A percentile compares a stretch with the other conserved stretches of the same genome.
Evolutionary conservation across 805 yeast genomes (phyloP).

Genomic region (Zygoascus tannicola): DNA sequence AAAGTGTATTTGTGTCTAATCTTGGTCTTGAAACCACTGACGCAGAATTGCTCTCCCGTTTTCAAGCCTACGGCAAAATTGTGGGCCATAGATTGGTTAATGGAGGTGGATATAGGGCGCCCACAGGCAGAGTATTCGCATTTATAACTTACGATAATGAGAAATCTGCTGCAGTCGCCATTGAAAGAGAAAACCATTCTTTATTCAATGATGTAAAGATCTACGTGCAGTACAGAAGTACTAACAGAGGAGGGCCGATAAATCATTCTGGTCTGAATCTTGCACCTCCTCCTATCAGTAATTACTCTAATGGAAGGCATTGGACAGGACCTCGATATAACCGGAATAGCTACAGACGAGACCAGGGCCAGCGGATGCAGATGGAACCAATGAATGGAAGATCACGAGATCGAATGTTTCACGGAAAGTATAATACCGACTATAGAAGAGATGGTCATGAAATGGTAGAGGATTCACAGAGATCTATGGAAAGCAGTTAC

Average conservation of each 20-base stretch:
- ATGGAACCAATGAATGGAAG: no score
- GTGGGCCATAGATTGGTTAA: slow-evolving; percentile 36
- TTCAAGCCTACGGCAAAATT: slow-evolving; percentile 58
- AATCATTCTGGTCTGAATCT: slow-evolving; percentile 38
- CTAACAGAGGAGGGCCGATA: slow-evolving; percentile 18
- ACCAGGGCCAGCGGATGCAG: no score
- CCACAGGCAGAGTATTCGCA: slow-evolving; percentile 40
- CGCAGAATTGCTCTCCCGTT: slow-evolving; percentile 47
- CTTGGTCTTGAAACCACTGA: slow-evolving; percentile 46
- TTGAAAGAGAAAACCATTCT: slow-evolving; percentile 62
- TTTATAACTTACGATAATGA: slow-evolving; percentile 59
- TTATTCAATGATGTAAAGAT: slow-evolving; percentile 63
- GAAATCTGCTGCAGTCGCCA: slow-evolving; percentile 69
- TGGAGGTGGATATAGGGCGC: background rate
- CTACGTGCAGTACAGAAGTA: slow-evolving; percentile 76
- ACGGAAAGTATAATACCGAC: no score
- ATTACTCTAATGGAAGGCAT: background rate
- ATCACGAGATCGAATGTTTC: no score
- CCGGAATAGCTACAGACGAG: no score
- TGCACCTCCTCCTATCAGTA: slow-evolving; percentile 69
- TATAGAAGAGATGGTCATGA: no score
- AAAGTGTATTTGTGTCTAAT: slow-evolving; percentile 74
- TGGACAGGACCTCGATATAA: background rate
- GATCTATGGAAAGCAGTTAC: no score
- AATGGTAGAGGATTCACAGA: no score